A percentile compares a stretch with the other conserved stretches of the same genome.
These are phyloP conservation scores for Calonectria montana DNA, from an alignment of 2,329 filamentous ascomycete species.

Conservation along the genomic window DNA sequence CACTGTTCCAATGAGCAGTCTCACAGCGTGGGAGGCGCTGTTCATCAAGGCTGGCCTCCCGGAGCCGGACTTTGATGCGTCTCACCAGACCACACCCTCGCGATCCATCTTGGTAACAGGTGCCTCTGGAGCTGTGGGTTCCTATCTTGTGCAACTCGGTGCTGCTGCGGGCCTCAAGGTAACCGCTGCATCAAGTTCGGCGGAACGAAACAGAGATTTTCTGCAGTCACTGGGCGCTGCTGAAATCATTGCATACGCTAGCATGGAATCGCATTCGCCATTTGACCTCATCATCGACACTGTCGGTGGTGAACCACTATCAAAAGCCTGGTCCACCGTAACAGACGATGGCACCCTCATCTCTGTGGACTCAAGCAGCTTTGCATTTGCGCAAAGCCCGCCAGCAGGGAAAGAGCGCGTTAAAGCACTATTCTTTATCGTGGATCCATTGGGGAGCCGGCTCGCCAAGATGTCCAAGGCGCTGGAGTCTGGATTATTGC, in stretches of 20 bases:
- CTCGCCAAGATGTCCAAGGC: background rate
- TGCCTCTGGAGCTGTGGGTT: conserved; percentile 50
- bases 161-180: conserved; percentile 43
- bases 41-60: conserved; percentile 38
- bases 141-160: conserved; percentile 49
- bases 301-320: conserved; percentile 43
- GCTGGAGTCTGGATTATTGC: conserved; percentile 6
- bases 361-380: conserved; percentile 27
- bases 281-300: conserved; percentile 47
- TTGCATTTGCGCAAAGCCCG: background rate
- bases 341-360: conserved; percentile 37
- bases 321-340: conserved; percentile 43
- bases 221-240: conserved; percentile 39
- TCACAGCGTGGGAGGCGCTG: conserved; percentile 51
- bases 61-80: conserved; percentile 4
- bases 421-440: conserved; percentile 17
- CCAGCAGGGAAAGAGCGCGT: conserved; percentile 7
- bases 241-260: conserved; percentile 35
- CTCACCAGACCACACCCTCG: background rate
- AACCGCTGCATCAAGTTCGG: conserved; percentile 46
- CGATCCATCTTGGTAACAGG: conserved; percentile 47
- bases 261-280: background rate
- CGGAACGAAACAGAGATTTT: conserved; percentile 22
- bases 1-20: conserved; percentile 47
- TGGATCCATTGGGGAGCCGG: background rate